phyloP scores from a whole-genome alignment of 495 filamentous ascomycete genomes.

The Trichoderma erinaceum region DNA sequence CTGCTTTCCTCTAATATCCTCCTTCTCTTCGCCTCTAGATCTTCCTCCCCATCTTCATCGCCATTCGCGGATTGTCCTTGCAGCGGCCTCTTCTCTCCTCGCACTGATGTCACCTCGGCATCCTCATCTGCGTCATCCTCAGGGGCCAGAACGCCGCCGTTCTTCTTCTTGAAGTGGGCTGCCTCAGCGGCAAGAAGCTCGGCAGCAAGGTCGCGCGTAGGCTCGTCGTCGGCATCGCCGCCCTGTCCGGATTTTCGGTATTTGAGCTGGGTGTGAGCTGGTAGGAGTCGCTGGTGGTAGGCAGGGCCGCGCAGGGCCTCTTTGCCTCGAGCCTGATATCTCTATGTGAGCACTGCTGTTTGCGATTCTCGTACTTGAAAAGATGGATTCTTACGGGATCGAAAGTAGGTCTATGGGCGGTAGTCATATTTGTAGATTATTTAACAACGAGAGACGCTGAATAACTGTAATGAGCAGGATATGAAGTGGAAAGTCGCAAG shows the following conservation, averaged over 20 bases:
- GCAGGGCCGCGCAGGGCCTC: conserved; percentile 89
- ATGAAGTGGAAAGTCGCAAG: neutral
- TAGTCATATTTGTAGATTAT: conserved; percentile 53
- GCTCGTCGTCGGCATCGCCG: conserved; percentile 61
- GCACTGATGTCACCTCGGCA: conserved; percentile 29
- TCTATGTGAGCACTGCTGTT: conserved; percentile 20
- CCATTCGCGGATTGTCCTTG: conserved; percentile 31
- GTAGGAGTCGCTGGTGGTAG: conserved; percentile 93
- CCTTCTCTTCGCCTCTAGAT: conserved; percentile 75
- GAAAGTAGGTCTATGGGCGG: conserved; percentile 86
- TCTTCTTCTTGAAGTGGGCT: conserved; percentile 78
- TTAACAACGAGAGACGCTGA: neutral
- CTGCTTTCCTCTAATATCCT: conserved; percentile 82
- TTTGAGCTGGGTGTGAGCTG: conserved; percentile 88
- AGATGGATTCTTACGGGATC: conserved; percentile 60
- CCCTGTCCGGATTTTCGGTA: conserved; percentile 85
- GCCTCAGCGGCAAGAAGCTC: conserved; percentile 87
- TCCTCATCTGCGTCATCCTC: conserved; percentile 23
- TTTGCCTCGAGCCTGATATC: conserved; percentile 74
- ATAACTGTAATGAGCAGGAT: neutral
- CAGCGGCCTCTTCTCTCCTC: conserved; percentile 60
- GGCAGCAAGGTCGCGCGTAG: conserved; percentile 73
- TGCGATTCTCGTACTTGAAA: neutral
- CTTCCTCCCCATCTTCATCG: conserved; percentile 49
- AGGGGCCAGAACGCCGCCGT: conserved; percentile 44